Evolutionary conservation across 2,329 filamentous ascomycete genomes (phyloP), one percentile per base, ranked within the genome.

Genomic region (Penicillium sp.): DNA sequence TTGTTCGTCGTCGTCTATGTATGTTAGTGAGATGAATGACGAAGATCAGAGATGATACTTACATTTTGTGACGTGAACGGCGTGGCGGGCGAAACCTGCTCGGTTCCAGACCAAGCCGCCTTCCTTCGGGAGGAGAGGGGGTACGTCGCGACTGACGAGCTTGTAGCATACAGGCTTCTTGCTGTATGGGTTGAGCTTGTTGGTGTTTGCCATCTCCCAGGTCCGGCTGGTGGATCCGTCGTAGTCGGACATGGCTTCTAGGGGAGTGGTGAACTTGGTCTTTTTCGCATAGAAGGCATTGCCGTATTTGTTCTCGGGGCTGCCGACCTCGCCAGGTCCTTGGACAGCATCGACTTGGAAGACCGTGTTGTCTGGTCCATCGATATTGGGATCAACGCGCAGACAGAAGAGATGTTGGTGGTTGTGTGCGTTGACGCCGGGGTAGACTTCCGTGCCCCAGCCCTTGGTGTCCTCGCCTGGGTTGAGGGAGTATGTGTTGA

Each of bases 381-480:
- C 92, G 52, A 97, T 84, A 68, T 93, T 94, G 31, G 92, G 85
- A 70, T 97, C 90, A 42, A 96, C 79, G 40, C 92, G 90, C 42
- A 97, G 79, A 70, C 91, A 96, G 83, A 97, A 97, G 31, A 97
- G 82, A 73, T 97, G 92, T 75, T 97, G 92, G 74, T 97, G 92
- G 77, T 96, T 96, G 77, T 96, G 92, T 0, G 92, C 92, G 67
- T 96, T 96, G 68, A 96, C 91, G 39, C 90, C 87, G 0, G 91
- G 90, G 68, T 93, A 94, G 8, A 97, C 92, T 72, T 96, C 88
- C 0, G 92, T 96, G 53, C 92, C 92, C 90, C 91, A 96, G 56
- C 90, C 91, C 29, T 89, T 80, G 8, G 89, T 88, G 60, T 94
- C 90, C 74, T 96, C 92, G 44, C 85, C 89, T 0, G 87, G 84